Conservation (phyloP, 2,329 filamentous ascomycete genomes). For the Neofusicoccum umdonicola region DNA sequence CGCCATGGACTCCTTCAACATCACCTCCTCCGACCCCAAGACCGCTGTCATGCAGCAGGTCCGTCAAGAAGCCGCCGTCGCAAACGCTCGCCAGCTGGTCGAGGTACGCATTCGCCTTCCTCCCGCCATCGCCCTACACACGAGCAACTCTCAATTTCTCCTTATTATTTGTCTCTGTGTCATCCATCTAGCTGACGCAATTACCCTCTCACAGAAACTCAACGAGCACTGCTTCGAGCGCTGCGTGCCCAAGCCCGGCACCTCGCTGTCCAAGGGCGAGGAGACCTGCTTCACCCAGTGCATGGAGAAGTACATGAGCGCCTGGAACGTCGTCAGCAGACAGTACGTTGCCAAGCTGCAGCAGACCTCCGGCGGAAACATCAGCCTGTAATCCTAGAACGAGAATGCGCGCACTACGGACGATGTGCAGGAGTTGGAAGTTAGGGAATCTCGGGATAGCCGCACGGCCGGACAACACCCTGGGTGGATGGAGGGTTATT, state of each 20-base stretch:
- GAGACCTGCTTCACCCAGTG: slow-evolving; percentile 50
- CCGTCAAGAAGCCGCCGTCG: slow-evolving; percentile 52
- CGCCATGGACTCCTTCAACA: slow-evolving; percentile 27
- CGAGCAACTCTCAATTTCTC: no score
- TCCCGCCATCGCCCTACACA: neutral
- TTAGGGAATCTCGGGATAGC: neutral
- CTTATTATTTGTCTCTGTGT: neutral
- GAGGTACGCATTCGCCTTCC: slow-evolving; percentile 36
- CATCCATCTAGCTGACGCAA: neutral
- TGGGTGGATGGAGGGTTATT: no score
- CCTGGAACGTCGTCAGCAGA: slow-evolving; percentile 52
- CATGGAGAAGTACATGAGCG: slow-evolving; percentile 57
- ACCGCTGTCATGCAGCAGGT: slow-evolving; percentile 52
- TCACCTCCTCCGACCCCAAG: slow-evolving; percentile 41
- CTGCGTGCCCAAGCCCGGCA: slow-evolving; percentile 52
- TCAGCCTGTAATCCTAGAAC: neutral
- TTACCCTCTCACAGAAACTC: slow-evolving; percentile 44
- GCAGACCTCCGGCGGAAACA: slow-evolving; percentile 14
- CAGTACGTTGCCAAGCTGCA: slow-evolving; percentile 51
- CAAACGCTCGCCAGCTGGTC: slow-evolving; percentile 51
- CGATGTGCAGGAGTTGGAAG: neutral
- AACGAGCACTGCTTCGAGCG: slow-evolving; percentile 58
- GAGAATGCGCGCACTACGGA: no score
- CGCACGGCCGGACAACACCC: no score
- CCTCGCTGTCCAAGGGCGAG: slow-evolving; percentile 51